phyloP scores from a whole-genome alignment of 139 green algal genomes.

The Micromonas commoda region DNA sequence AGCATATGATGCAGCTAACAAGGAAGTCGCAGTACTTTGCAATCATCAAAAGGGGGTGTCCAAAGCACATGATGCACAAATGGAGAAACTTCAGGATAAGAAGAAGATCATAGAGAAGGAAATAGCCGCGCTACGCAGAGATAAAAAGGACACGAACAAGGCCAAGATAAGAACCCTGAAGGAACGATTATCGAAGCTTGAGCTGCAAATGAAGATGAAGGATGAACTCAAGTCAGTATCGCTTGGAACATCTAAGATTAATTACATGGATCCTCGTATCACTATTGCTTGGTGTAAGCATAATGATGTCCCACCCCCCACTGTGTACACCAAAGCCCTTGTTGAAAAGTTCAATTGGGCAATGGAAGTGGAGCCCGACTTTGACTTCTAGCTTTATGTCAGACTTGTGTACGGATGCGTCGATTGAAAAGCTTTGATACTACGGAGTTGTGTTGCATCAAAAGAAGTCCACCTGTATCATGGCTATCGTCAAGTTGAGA shows the following conservation, averaged over 20 bases:
- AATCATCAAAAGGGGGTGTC: conserved; percentile 87
- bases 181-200: conserved; percentile 41
- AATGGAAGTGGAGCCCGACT: conserved; percentile 80
- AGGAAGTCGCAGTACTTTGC: conserved; percentile 98
- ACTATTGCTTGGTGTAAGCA: conserved; percentile 94
- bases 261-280: conserved; percentile 99
- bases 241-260: conserved; percentile 98
- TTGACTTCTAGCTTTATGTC: conserved; percentile 81
- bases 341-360: conserved; percentile 94
- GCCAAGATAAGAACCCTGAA: conserved; percentile 37
- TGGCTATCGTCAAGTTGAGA: too few species aligned
- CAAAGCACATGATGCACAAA: conserved; percentile 77
- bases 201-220: conserved; percentile 54
- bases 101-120: conserved; percentile 26
- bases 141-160: conserved; percentile 20
- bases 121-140: not conserved
- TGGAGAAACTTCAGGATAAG: conserved; percentile 51
- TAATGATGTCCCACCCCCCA: conserved; percentile 48
- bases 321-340: conserved; percentile 91
- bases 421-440: too few species aligned
- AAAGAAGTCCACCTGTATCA: too few species aligned
- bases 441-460: too few species aligned
- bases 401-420: too few species aligned
- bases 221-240: conserved; percentile 96
- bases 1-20: conserved; percentile 94